A percentile compares a stretch with the other conserved stretches of the same genome.
phyloP scores from a whole-genome alignment of 768 basidiomycete species.

The Mycena crocata region DNA sequence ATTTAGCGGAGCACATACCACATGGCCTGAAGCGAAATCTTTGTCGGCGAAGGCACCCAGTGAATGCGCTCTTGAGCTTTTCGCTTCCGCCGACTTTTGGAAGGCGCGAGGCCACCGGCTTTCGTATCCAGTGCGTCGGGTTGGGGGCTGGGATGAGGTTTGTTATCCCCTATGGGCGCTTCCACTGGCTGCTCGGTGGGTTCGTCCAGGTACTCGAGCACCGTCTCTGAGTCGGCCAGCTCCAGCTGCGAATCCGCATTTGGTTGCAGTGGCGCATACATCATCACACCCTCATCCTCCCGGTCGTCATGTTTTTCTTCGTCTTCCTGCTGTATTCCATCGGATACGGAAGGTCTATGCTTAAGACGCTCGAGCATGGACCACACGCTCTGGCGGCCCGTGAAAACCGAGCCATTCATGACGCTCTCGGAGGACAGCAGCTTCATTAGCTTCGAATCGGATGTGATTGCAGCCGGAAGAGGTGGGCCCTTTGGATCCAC shows the following conservation, averaged over 20 bases:
- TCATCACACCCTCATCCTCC: slow-evolving; percentile 72
- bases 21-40: slow-evolving; percentile 77
- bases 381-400: slow-evolving; percentile 64
- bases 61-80: slow-evolving; percentile 46
- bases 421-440: slow-evolving; percentile 68
- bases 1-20: slow-evolving; percentile 66
- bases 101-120: slow-evolving; percentile 12
- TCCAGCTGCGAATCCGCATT: slow-evolving; percentile 71
- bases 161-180: slow-evolving; percentile 25
- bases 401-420: slow-evolving; percentile 67
- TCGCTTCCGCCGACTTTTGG: slow-evolving; percentile 39
- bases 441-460: slow-evolving; percentile 59
- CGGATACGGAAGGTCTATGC: slow-evolving; percentile 17
- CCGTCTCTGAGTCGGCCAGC: slow-evolving; percentile 72
- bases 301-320: slow-evolving; percentile 25
- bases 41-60: slow-evolving; percentile 82
- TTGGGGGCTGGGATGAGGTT: slow-evolving; percentile 29
- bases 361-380: slow-evolving; percentile 65
- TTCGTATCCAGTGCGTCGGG: slow-evolving; percentile 5
- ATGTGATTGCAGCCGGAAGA: slow-evolving; percentile 16
- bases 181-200: slow-evolving; percentile 33
- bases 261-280: slow-evolving; percentile 79
- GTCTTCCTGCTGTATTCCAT: slow-evolving; percentile 30
- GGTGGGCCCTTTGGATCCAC: slow-evolving; percentile 49
- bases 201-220: slow-evolving; percentile 57